phyloP scores from a whole-genome alignment of 352 stramenopile species.

The Sclerospora graminicola region DNA sequence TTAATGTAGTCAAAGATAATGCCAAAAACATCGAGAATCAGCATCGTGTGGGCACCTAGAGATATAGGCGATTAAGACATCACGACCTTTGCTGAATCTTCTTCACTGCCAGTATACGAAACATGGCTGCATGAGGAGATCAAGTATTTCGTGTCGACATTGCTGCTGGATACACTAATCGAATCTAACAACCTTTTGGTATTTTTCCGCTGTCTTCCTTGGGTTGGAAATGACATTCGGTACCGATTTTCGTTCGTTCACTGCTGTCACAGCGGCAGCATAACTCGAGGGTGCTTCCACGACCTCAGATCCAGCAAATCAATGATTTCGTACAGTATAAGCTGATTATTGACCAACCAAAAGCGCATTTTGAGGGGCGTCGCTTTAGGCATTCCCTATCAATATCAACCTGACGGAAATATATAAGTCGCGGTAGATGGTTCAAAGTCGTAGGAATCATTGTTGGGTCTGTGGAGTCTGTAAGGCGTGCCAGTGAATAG shows the following conservation, averaged over 20 bases:
- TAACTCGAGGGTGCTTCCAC: slow-evolving; percentile 46
- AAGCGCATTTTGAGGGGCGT: no score
- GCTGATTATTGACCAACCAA: no score
- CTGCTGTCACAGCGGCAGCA: slow-evolving; percentile 47
- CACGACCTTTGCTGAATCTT: slow-evolving; percentile 22
- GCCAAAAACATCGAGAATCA: slow-evolving; percentile 80
- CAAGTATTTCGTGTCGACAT: slow-evolving; percentile 70
- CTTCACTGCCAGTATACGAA: slow-evolving; percentile 45
- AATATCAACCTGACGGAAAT: no score
- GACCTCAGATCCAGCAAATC: no score
- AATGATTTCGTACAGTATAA: no score
- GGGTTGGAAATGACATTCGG: slow-evolving; percentile 9
- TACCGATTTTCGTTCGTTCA: slow-evolving; percentile 6
- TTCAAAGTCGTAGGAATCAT: no score
- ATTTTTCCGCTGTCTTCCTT: slow-evolving; percentile 2
- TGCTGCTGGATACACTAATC: slow-evolving; percentile 69
- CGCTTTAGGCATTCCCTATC: no score
- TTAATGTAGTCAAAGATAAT: slow-evolving; percentile 80
- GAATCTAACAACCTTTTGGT: slow-evolving; percentile 26
- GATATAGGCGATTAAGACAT: slow-evolving; percentile 20
- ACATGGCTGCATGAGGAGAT: slow-evolving; percentile 35
- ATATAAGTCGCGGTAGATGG: no score
- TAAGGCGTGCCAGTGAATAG: no score
- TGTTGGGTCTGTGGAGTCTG: no score
- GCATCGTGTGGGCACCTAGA: slow-evolving; percentile 59